phyloP scores from a whole-genome alignment of 495 filamentous ascomycete species.

The Annulohypoxylon maeteangense region DNA sequence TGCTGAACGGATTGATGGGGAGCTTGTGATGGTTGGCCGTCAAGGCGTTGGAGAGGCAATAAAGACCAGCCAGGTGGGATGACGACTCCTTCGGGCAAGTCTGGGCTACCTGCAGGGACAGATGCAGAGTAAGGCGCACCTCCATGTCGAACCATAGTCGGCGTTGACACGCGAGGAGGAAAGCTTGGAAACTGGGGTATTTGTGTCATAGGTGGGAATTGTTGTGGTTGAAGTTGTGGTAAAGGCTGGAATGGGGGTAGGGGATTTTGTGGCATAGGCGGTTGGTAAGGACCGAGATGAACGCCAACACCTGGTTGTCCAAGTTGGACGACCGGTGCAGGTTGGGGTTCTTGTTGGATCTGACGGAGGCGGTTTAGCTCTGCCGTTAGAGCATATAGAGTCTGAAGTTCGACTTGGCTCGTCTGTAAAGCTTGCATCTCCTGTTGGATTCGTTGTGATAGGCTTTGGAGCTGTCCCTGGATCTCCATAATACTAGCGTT shows the following conservation, averaged over 20 bases:
- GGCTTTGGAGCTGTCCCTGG: constrained; percentile 66
- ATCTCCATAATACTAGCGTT: constrained; percentile 50
- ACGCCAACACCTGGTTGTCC: constrained; percentile 36
- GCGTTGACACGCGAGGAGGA: constrained; percentile 43
- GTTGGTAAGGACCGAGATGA: constrained; percentile 29
- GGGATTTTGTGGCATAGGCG: constrained; percentile 30
- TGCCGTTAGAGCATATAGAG: constrained; percentile 61
- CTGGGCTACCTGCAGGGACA: constrained; percentile 71
- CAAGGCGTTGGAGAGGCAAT: constrained; percentile 70
- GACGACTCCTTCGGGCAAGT: constrained; percentile 75
- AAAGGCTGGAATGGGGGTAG: constrained; percentile 38
- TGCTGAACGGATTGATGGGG: constrained; percentile 33
- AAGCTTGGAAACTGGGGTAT: constrained; percentile 24
- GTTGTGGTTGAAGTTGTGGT: constrained; percentile 25
- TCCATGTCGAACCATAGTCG: constrained; percentile 57
- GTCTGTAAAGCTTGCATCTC: constrained; percentile 56
- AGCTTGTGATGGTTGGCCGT: constrained; percentile 47
- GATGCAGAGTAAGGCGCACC: constrained; percentile 54
- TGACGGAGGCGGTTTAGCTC: constrained; percentile 54
- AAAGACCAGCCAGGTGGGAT: constrained; percentile 83
- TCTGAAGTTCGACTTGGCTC: constrained; percentile 65
- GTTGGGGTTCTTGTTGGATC: constrained; percentile 37
- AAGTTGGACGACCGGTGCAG: constrained; percentile 36
- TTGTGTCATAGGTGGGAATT: constrained; percentile 37
- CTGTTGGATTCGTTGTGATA: constrained; percentile 73